Base-by-base conservation (phyloP, 2,329 filamentous ascomycete species). In the Aureobasidium musti region DNA sequence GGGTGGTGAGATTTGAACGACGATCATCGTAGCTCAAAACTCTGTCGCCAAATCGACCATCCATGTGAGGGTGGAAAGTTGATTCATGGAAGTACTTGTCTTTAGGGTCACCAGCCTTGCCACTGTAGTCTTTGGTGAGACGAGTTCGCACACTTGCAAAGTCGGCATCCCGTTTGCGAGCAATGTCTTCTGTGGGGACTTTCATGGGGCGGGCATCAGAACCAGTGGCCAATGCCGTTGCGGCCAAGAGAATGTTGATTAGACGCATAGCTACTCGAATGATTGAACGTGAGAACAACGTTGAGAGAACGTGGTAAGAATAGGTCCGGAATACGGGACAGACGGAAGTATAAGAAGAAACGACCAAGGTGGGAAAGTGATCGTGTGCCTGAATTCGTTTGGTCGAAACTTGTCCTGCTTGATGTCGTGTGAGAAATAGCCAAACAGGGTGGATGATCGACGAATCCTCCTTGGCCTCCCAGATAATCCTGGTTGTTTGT, bases 21-120 rank as follows among this genome's bases (percentile, higher is more conserved):
- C 82, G 81, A 52, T 82, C 76, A n/a, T 82, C 76, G 47, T 82
- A 79, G 3, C 79, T 74, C 1, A 87, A 75, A 5, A 77, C 72
- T 6, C 74, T 67, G 3, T 78, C 74, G 26, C 83, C 83, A 72
- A 87, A 88, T 52, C 81, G 82, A 67, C 83, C 83, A 70, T 86
- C 84, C 74, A 86, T 86, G 70, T 86, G 84, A 63, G 79, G 77
- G 71, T 84, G 78, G 73, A 86, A 86, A 78, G 71, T 70, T 23
- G 79, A 80, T 74, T 83, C 82, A 72, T 81, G 81, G 72, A 84
- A 84, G 72, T 84, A 84, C 73, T 84, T 84, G 43, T 77, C 73
- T 14, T 74, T 77, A 2, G 79, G 77, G 63, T 80, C 77, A 14
- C 57, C 66, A 26, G 30, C 23, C 47, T 63, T 67, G 30, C 65